A percentile compares a stretch with the other conserved stretches of the same genome.
Evolutionary conservation across 495 filamentous ascomycete species (phyloP).

Genomic region (Penicillium dipodomyicola): DNA sequence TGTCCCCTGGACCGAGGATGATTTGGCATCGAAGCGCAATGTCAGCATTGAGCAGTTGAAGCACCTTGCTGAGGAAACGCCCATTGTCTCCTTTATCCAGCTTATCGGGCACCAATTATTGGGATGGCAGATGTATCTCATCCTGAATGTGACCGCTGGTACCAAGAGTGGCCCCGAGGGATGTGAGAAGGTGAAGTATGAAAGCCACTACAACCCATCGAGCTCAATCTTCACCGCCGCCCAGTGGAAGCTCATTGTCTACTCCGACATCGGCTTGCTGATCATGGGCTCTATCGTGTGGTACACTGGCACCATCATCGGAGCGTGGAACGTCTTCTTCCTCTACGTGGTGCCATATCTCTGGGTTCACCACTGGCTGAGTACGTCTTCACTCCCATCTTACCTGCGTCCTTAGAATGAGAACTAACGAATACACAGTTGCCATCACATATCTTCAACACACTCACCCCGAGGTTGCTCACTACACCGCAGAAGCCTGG

Average conservation of each 20-base stretch:
- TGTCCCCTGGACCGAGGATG: constrained; percentile 49
- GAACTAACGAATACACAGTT: constrained; percentile 40
- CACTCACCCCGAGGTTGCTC: constrained; percentile 77
- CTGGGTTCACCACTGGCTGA: constrained; percentile 63
- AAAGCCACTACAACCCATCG: constrained; percentile 59
- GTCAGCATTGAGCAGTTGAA: constrained; percentile 36
- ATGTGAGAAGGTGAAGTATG: constrained; percentile 43
- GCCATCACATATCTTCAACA: constrained; percentile 86
- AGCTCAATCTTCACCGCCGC: constrained; percentile 60
- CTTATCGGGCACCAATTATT: constrained; percentile 53
- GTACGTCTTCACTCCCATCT: constrained; percentile 20
- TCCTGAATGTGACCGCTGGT: constrained; percentile 54
- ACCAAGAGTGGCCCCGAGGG: constrained; percentile 38
- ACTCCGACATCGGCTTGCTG: constrained; percentile 58
- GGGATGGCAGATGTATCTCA: constrained; percentile 57
- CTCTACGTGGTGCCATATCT: constrained; percentile 56
- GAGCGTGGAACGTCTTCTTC: constrained; percentile 49
- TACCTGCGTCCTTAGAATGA: neutral
- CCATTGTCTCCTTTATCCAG: constrained; percentile 48
- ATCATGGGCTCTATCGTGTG: constrained; percentile 45
- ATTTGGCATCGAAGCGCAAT: constrained; percentile 37
- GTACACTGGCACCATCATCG: constrained; percentile 44
- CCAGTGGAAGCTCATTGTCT: constrained; percentile 53
- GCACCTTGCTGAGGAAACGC: constrained; percentile 56
- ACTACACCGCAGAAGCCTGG: constrained; percentile 74